Evolutionary conservation across 306 rosid species (phyloP), one percentile per base, ranked within the genome.

Genomic region (Prunus kanzakura): DNA sequence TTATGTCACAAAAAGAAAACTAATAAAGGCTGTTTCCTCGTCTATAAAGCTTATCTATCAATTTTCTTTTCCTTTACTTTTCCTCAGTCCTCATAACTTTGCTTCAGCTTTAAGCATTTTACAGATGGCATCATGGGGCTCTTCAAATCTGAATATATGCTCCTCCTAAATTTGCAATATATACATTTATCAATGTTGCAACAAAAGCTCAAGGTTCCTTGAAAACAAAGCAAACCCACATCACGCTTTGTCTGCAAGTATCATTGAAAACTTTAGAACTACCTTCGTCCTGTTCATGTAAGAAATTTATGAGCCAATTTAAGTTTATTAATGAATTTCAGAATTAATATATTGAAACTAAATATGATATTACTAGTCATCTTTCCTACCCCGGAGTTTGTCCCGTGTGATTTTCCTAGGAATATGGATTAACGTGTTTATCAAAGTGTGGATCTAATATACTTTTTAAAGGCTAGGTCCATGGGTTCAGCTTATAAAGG

Each of bases 81-180:
- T 51, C 65, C 12, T 22, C 2, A 50, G 8, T 71, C 64, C 64
- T 30, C 51, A 18, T 4, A 52, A 51, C 62, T 32, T 71, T 52
- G 76, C 76, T 71, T 71, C 76, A 72, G 27, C 76, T 58, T 58
- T 23, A 72, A 57, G 56, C 76, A 3, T 22, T 20, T 3, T 23
- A 55, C 65, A 55, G 4, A 72, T 56, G 54, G 76, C 76, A 14
- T 55, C 29, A 55, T 54, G 75, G 75, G n/a, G 50, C 51, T 54
- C 75, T 45, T 71, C 75, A 54, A 71, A 15, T 64, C 57, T 38
- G 65, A 56, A 72, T 72, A 38, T 54, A 35, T 20, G 51, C 54
- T 55, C 41, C 14, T 54, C 50, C 29, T 8, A 69, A 5, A 69
- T 8, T 69, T 47, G 38, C 11, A 23, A 25, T 4, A 11, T 23